Conservation (phyloP, 345 rosid species). For the Populus nigra region DNA sequence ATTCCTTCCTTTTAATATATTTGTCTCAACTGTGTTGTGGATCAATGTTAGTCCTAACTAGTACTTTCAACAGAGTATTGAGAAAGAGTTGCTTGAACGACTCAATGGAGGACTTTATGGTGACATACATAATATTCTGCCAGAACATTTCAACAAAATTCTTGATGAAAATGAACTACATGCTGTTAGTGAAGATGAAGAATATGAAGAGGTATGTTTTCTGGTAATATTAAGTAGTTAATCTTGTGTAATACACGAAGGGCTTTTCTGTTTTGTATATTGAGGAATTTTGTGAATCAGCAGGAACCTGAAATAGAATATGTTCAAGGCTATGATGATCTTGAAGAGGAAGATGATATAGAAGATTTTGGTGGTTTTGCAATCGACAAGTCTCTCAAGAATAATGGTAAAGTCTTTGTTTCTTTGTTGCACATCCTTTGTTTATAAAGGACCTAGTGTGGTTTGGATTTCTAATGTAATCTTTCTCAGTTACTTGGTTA, state of each 20-base stretch:
- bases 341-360: constrained; percentile 85
- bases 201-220: constrained; percentile 43
- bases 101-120: constrained; percentile 64
- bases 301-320: constrained; percentile 73
- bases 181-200: constrained; percentile 41
- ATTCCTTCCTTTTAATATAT: background rate
- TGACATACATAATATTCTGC: constrained; percentile 70
- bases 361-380: constrained; percentile 67
- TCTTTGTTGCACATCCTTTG: background rate
- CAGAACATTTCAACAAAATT: constrained; percentile 35
- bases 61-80: constrained; percentile 59
- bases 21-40: background rate
- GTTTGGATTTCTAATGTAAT: background rate
- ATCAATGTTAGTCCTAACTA: background rate
- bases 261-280: background rate
- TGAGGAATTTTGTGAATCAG: constrained; percentile 17
- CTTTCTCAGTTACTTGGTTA: background rate
- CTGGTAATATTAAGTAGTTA: background rate
- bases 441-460: background rate
- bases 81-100: constrained; percentile 78
- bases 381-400: constrained; percentile 26
- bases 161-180: constrained; percentile 47
- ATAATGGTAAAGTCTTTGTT: constrained; percentile 29
- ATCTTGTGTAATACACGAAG: background rate
- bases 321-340: constrained; percentile 74